Percentiles rank a stretch among this genome's conserved stretches.
These are phyloP conservation scores for Dothistroma pini DNA, from an alignment of 2,329 filamentous ascomycete genomes.

Conservation along the genomic window DNA sequence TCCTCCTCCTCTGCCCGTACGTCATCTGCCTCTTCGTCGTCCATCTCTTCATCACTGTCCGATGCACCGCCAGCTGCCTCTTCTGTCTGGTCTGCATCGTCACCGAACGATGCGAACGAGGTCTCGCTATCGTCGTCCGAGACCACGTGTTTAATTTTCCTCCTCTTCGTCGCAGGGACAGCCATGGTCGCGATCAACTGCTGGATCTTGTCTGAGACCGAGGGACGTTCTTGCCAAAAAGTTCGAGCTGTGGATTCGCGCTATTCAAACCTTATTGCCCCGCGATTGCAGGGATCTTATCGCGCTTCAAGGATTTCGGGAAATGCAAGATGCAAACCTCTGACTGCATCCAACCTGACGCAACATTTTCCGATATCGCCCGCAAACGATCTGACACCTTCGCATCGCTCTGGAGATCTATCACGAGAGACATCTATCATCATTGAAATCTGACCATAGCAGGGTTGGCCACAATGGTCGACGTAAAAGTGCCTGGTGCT, in stretches of 20 bases:
- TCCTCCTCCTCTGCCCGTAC: constrained; percentile 10
- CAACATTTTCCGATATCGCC: neutral
- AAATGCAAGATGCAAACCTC: neutral
- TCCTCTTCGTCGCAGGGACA: constrained; percentile 31
- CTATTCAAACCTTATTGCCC: neutral
- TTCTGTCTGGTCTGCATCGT: constrained; percentile 8
- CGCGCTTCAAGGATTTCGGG: neutral
- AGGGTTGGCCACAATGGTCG: neutral
- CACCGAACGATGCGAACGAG: constrained; percentile 35
- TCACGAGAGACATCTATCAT: constrained; percentile 1
- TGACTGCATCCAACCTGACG: neutral
- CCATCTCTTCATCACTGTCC: constrained; percentile 14
- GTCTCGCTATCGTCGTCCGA: constrained; percentile 28
- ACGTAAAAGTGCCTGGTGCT: constrained; percentile 21
- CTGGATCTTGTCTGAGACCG: constrained; percentile 1
- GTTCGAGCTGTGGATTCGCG: neutral
- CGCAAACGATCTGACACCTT: neutral
- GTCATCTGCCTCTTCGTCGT: constrained; percentile 17
- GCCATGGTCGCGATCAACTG: constrained; percentile 29
- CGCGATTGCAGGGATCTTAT: neutral
- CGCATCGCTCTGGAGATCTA: neutral
- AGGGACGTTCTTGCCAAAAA: neutral
- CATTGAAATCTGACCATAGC: neutral
- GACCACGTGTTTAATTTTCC: constrained; percentile 35
- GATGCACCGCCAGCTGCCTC: neutral